Percentiles rank a stretch among this genome's conserved stretches.
Evolutionary conservation across 352 stramenopile species (phyloP).

Genomic region (Peronospora belbahrii): DNA sequence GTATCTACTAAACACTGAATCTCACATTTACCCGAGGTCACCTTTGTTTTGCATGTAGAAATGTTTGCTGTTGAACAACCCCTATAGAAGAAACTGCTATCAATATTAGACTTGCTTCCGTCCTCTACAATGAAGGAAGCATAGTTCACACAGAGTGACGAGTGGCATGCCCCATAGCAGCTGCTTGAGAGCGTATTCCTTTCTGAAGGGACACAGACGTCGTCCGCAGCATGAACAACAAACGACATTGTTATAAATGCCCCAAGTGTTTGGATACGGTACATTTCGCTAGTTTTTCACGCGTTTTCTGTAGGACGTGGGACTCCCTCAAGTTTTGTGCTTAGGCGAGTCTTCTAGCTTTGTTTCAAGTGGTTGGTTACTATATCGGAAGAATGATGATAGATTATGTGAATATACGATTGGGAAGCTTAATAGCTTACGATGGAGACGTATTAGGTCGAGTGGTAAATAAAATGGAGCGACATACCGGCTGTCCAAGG

Average conservation of each 20-base stretch:
- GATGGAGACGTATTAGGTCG: neutral
- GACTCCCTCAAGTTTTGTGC: no score
- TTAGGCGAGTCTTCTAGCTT: no score
- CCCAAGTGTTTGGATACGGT: neutral
- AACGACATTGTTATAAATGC: neutral
- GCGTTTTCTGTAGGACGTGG: neutral
- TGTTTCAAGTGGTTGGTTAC: no score
- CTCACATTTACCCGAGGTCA: conserved; percentile 39
- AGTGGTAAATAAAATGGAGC: conserved; percentile 5
- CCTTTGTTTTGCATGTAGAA: conserved; percentile 40
- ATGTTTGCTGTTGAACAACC: conserved; percentile 46
- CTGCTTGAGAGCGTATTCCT: conserved; percentile 53
- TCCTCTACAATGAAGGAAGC: conserved; percentile 24
- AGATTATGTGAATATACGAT: neutral
- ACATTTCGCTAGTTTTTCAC: conserved; percentile 3
- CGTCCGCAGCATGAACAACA: neutral
- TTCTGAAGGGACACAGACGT: conserved; percentile 27
- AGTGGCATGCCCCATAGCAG: conserved; percentile 46
- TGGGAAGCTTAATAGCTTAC: conserved; percentile 4
- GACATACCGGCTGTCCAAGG: conserved; percentile 5
- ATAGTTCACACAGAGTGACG: conserved; percentile 59
- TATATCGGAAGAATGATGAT: neutral
- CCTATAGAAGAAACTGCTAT: conserved; percentile 56
- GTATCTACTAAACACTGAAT: conserved; percentile 54
- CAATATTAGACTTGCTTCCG: conserved; percentile 24